Evolutionary conservation across 2,329 filamentous ascomycete species (phyloP), one percentile per base, ranked within the genome.

Genomic region (Zopfia rhizophila): DNA sequence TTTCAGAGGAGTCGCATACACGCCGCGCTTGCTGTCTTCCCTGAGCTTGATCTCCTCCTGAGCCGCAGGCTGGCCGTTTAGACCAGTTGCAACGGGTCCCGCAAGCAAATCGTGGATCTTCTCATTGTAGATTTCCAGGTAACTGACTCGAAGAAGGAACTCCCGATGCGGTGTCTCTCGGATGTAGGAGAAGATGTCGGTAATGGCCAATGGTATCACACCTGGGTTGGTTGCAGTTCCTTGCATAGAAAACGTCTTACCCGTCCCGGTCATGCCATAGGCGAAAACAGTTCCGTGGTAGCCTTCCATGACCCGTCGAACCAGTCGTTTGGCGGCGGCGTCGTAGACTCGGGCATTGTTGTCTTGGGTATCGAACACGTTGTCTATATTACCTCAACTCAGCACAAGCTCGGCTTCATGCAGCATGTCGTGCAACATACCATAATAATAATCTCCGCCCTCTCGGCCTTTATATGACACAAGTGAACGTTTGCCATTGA

Each of bases 161-260:
- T 99, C 94, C 49, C 94, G 84, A 24, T 91, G 90, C 0, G 94
- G 94, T 1, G 94, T 97, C 75, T 99, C 94, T 46, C 94, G 88
- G 59, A 99, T 99, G 72, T 97, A 99, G 0, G 94, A 97, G 72
- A 99, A 99, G 39, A 99, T 99, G 68, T 99, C 94, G 53, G 94
- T 97, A 61, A 99, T 97, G 27, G 94, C 94, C 27, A 97, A 80
- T 5, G 94, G 94, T 44, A 99, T 99, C 19, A 99, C 94, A 75
- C 94, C 94, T 1, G 94, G 94, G 27, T 91, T 96, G 3, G 90
- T 90, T 32, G 92, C 91, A 8, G 94, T 99, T 60, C 94, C 94
- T 77, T 99, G 94, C 94, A 99, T 99, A 27, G 93, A 97, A 71
- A 97, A 99, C 1, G 94, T 99, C 77, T 99, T 99, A 59, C 94